Conservation (phyloP, 108 stramenopile genomes). For the Cyclotella distinguenda region DNA sequence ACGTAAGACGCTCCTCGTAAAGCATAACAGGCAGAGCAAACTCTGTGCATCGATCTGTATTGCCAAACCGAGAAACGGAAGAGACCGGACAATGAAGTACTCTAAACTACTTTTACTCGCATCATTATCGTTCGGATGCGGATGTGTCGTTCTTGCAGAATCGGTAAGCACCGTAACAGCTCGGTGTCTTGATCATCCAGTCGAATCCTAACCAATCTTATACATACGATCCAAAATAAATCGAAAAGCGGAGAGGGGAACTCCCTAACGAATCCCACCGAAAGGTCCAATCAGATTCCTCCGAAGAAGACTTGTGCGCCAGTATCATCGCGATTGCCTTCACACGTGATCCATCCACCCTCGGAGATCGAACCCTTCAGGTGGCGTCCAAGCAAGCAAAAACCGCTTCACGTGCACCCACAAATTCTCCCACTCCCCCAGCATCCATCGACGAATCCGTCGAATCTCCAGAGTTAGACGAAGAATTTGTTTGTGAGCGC, state of each 20-base stretch:
- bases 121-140: no score
- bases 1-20: no score
- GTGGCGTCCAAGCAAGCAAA: neutral
- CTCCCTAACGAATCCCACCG: neutral
- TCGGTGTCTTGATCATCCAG: no score
- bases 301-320: conserved; percentile 7
- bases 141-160: no score
- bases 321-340: conserved; percentile 14
- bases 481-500: conserved; percentile 7
- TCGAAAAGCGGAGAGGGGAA: neutral
- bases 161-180: no score
- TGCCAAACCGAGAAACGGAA: no score
- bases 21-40: no score
- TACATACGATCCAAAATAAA: no score
- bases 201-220: no score
- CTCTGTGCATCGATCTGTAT: no score
- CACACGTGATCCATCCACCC: neutral
- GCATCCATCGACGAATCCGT: conserved; percentile 7
- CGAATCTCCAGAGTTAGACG: neutral
- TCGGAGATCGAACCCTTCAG: neutral
- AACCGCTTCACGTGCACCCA: neutral
- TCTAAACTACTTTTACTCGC: no score
- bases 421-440: neutral
- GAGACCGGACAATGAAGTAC: no score
- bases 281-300: conserved; percentile 5